These are phyloP conservation scores for Dacryopinax primogenitus DNA, from an alignment of 768 basidiomycete species.

Conservation along the genomic window DNA sequence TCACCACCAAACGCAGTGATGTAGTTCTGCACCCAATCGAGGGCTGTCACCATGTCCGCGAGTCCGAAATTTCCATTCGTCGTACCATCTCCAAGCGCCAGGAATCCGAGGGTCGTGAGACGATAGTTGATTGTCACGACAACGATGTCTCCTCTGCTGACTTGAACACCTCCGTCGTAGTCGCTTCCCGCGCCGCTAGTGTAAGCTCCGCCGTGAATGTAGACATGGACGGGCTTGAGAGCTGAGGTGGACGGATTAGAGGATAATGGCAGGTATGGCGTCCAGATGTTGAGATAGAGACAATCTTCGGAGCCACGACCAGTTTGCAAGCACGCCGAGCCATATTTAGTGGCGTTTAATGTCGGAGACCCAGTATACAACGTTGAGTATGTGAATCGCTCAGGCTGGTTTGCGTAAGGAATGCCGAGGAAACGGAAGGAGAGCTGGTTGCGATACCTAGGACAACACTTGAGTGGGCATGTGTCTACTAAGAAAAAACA, in stretches of 20 bases:
- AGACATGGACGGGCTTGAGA: slow-evolving; percentile 18
- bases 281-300: slow-evolving; percentile 18
- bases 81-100: not conserved
- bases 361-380: slow-evolving; percentile 6
- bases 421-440: slow-evolving; percentile 10
- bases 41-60: slow-evolving; percentile 48
- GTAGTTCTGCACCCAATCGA: slow-evolving; percentile 49
- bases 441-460: not conserved
- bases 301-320: slow-evolving; percentile 17
- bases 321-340: slow-evolving; percentile 9
- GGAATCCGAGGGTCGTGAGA: slow-evolving; percentile 10
- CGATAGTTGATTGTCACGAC: slow-evolving; percentile 11
- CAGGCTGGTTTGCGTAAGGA: not conserved
- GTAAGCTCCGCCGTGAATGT: slow-evolving; percentile 20
- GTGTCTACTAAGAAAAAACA: not conserved
- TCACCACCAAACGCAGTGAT: slow-evolving; percentile 58
- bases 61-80: slow-evolving; percentile 31
- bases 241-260: not conserved
- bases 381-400: not conserved
- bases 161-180: slow-evolving; percentile 14
- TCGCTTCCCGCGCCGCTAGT: slow-evolving; percentile 17
- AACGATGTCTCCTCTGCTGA: not conserved
- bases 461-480: not conserved
- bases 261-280: slow-evolving; percentile 16
- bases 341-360: slow-evolving; percentile 8